phyloP scores from a whole-genome alignment of 2,329 filamentous ascomycete genomes.

The Moelleriella libera region DNA sequence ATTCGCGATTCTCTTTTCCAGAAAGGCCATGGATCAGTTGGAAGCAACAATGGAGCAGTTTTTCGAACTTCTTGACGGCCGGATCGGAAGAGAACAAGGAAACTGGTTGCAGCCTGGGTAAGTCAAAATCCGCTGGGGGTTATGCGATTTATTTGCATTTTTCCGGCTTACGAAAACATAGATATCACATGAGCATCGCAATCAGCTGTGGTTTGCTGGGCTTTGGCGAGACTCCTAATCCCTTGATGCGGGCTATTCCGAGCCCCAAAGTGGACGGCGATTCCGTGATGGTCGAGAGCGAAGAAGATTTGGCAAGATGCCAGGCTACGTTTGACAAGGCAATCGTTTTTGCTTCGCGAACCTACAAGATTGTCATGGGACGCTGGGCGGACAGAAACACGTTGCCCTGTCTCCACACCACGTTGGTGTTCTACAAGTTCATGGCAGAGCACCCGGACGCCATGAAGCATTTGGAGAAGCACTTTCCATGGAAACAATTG shows the following conservation, averaged over 20 bases:
- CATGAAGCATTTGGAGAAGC: constrained; percentile 10
- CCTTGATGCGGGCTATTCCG: constrained; percentile 26
- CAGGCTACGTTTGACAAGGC: constrained; percentile 19
- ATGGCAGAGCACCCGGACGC: constrained; percentile 15
- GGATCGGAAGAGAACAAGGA: constrained; percentile 35
- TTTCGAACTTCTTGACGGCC: constrained; percentile 34
- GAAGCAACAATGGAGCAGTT: constrained; percentile 32
- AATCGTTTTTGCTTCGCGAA: constrained; percentile 25
- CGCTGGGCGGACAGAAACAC: constrained; percentile 43
- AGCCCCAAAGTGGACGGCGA: constrained; percentile 13
- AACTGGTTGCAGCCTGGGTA: constrained; percentile 37
- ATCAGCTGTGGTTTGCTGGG: constrained; percentile 17
- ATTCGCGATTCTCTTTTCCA: constrained; percentile 50
- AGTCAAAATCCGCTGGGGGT: constrained; percentile 1
- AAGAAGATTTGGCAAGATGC: constrained; percentile 7
- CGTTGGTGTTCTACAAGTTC: constrained; percentile 42
- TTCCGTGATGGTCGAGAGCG: constrained; percentile 8
- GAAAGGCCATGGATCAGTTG: constrained; percentile 31
- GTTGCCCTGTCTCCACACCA: constrained; percentile 47
- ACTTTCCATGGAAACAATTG: constrained; percentile 37
- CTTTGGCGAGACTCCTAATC: constrained; percentile 25
- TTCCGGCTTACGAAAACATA: constrained; percentile 3
- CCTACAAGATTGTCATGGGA: constrained; percentile 30
- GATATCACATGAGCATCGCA: constrained; percentile 19
- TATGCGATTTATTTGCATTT: neutral